These are phyloP conservation scores for Pseudonitzschia multiseries DNA, from an alignment of 108 stramenopile species.

Conservation along the genomic window DNA sequence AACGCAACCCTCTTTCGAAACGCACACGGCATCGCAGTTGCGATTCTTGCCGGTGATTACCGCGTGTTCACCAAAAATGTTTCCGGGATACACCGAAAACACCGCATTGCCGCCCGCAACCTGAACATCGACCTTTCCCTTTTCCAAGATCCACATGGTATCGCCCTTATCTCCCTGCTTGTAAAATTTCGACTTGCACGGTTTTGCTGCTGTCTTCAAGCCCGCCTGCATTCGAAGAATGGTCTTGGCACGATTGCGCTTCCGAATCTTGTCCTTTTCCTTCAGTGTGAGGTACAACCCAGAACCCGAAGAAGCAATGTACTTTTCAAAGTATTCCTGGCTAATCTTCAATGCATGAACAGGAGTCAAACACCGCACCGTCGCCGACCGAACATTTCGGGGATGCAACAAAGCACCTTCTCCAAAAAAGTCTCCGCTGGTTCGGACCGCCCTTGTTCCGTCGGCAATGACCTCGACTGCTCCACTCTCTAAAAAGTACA, in stretches of 20 bases:
- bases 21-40: constrained; percentile 73
- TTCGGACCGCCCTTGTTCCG: constrained; percentile 56
- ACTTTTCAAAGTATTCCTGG: constrained; percentile 87
- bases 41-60: constrained; percentile 57
- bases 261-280: constrained; percentile 81
- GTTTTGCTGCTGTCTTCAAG: constrained; percentile 40
- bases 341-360: constrained; percentile 85
- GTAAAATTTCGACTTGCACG: constrained; percentile 49
- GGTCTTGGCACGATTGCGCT: constrained; percentile 79
- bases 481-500: constrained; percentile 86
- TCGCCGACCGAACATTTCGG: constrained; percentile 53
- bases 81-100: constrained; percentile 57
- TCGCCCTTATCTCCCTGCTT: constrained; percentile 55
- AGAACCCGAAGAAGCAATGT: constrained; percentile 54
- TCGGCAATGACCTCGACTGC: constrained; percentile 65
- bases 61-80: constrained; percentile 76
- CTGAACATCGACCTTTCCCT: constrained; percentile 45
- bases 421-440: constrained; percentile 73
- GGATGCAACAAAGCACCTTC: constrained; percentile 81
- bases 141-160: constrained; percentile 56
- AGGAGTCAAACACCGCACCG: constrained; percentile 75
- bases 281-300: constrained; percentile 53
- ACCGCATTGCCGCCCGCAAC: constrained; percentile 36
- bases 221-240: constrained; percentile 70
- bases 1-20: constrained; percentile 50